Conservation (phyloP, 441 rosid species). For the Geranium incanum region DNA sequence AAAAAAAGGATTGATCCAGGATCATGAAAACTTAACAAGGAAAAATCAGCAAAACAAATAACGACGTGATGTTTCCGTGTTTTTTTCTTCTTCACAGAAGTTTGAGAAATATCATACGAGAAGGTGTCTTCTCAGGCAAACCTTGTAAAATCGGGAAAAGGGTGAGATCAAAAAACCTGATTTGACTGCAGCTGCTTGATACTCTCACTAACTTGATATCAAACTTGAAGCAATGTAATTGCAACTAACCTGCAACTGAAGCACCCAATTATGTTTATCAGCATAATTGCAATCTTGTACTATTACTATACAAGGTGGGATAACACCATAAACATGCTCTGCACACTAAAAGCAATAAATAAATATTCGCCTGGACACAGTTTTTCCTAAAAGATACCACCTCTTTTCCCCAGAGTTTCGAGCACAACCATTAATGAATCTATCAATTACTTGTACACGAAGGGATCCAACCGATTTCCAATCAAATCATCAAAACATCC, state of each 20-base stretch:
- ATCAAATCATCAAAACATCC: background rate
- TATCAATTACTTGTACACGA: background rate
- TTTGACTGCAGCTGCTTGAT: background rate
- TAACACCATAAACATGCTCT: background rate
- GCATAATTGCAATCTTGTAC: background rate
- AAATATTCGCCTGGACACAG: background rate
- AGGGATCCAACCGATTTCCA: background rate
- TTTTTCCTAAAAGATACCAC: background rate
- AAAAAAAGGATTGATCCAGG: background rate
- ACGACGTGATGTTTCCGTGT: background rate
- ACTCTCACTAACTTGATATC: background rate
- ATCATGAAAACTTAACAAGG: background rate
- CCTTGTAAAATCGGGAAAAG: background rate
- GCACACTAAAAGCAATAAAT: background rate
- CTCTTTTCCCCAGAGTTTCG: background rate
- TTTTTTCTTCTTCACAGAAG: background rate
- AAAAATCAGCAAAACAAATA: background rate
- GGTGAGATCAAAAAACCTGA: background rate
- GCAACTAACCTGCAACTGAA: conserved; percentile 4
- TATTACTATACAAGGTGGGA: background rate
- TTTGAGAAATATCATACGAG: background rate
- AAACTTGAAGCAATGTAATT: background rate
- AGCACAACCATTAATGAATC: background rate
- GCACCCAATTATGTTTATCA: background rate
- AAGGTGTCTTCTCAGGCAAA: background rate